These are phyloP conservation scores for Acanthamoeba sp. DNA, from an alignment of 208 protist species.

Conservation along the genomic window DNA sequence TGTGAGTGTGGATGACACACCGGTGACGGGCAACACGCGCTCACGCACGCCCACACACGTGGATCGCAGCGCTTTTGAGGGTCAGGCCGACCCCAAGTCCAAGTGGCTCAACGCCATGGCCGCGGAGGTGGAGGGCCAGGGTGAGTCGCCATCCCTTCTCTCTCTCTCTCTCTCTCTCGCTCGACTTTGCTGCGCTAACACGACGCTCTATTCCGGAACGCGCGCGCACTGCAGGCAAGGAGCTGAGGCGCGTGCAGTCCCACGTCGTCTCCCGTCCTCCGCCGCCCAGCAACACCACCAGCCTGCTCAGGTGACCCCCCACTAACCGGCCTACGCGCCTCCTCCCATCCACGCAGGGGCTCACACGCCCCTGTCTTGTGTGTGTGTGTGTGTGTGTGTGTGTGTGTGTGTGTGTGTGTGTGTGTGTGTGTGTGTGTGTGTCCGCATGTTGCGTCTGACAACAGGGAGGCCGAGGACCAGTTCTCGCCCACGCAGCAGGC, in stretches of 20 bases:
- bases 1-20: too few species aligned
- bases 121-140: not conserved
- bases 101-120: conserved; percentile 19
- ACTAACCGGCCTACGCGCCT: too few species aligned
- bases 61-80: conserved; percentile 20
- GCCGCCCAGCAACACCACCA: not conserved
- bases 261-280: conserved; percentile 1
- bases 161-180: not conserved
- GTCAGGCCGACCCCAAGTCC: conserved; percentile 35
- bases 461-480: conserved; percentile 32
- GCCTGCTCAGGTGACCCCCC: not conserved
- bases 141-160: not conserved
- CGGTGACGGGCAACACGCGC: too few species aligned
- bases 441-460: too few species aligned
- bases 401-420: too few species aligned
- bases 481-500: conserved; percentile 34
- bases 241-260: conserved; percentile 24
- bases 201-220: not conserved
- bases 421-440: too few species aligned
- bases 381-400: not conserved
- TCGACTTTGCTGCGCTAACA: not conserved
- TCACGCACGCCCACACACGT: too few species aligned
- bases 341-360: too few species aligned
- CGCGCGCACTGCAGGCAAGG: not conserved
- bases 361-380: not conserved